Base-by-base conservation (phyloP, 148 eudicot species). In the Fagopyrum tataricum region DNA sequence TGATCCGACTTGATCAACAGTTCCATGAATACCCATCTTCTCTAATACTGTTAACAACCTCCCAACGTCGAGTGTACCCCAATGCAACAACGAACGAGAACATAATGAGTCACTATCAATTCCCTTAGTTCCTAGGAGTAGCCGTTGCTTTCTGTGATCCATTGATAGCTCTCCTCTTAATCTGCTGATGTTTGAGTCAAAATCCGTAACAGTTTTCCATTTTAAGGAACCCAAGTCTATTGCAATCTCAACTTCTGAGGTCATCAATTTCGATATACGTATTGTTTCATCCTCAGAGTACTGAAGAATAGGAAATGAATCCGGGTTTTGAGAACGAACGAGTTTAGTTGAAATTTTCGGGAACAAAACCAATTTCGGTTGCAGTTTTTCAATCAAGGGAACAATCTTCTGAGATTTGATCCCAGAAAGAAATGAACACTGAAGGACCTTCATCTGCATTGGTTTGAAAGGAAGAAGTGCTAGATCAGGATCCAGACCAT, bases 341-440 rank as follows among this genome's bases (percentile, higher is more conserved):
- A 74, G 75, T 20, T 66, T 77, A 74, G 70, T 80, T 77, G 88
- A 67, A 48, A 72, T 68, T 78, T 88, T 88, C 1, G 97, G 98
- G 66, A 91, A 78, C 98, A 95, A 59, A 12, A 87, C 86, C 71
- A 72, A 42, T 73, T 85, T 90, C 24, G 97, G 89, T 44, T 77
- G 89, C 80, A 95, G 73, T 48, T 80, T 82, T 71, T 85, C 79
- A 79, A 95, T 64, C 74, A 91, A 79, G 68, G 87, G 88, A 74
- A 71, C 75, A 77, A 83, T 81, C 77, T 83, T 85, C 67, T 79
- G 82, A 74, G 68, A 75, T 76, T 93, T 94, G 79, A 94, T 80
- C 67, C 97, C 93, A 21, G 96, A 88, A 56, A 85, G 89, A 79
- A 94, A 91, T 43, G 98, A 91, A 73, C 97, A 94, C 52, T 94